A percentile compares a stretch with the other conserved stretches of the same genome.
Conservation (phyloP, 208 protist species). For the Trypanosoma rangeli region DNA sequence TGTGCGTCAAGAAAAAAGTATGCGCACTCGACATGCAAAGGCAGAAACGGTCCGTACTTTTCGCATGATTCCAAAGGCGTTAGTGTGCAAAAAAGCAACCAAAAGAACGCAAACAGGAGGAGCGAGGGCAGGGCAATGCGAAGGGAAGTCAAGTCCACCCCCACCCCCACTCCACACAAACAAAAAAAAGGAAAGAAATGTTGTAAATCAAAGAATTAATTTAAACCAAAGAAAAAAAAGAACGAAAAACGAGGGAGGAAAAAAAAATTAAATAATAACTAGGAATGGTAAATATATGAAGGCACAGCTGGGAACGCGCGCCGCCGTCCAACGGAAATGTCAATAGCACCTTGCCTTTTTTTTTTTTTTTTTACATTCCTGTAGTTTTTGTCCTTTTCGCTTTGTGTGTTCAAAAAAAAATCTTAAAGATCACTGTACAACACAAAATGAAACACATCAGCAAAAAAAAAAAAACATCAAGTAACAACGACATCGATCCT, state of each 20-base stretch:
- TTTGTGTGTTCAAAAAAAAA: not conserved
- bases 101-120: not conserved
- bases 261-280: too few relatives aligned
- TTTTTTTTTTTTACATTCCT: not conserved
- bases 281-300: too few relatives aligned
- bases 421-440: too few relatives aligned
- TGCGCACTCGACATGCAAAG: too few relatives aligned
- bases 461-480: not conserved
- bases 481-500: not conserved
- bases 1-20: too few relatives aligned
- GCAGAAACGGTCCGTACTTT: too few relatives aligned
- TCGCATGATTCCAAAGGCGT: not conserved
- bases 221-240: conserved; percentile 22
- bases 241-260: conserved; percentile 9
- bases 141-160: not conserved
- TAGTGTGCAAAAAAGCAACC: not conserved
- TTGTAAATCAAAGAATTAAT: conserved; percentile 14
- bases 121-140: not conserved
- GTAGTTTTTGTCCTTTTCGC: not conserved
- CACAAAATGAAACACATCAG: not conserved
- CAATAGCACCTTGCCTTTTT: too few relatives aligned
- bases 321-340: too few relatives aligned
- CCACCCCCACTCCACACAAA: not conserved
- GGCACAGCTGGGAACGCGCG: too few relatives aligned
- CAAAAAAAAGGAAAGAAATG: conserved; percentile 17